Base-by-base conservation (phyloP, 257 asterid genomes). In the Petrea volubilis region DNA sequence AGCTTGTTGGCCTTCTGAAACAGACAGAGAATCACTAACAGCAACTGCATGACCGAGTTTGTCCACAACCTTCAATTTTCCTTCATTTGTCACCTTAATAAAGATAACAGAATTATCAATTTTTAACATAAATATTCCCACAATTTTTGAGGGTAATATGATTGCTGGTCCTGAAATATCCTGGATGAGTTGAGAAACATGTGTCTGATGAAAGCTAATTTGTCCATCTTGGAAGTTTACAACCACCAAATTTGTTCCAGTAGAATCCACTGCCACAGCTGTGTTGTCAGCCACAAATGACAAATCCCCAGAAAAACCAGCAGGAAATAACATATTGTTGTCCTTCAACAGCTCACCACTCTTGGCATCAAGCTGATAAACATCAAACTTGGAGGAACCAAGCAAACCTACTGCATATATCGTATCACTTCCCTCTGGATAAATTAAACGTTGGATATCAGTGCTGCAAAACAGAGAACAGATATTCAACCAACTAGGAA, bases 261-360 rank as follows among this genome's bases (percentile, higher is more conserved):
- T 72, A 71, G 96, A 84, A 88, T 92, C 99, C 70, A 90, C 74
- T 25, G 89, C 85, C 77, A 88, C 92, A 46, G 89, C 96, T 61
- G 77, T 81, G 75, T 78, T 79, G 55, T 85, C 89, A 49, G 88
- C 59, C 65, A 87, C 79, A 70, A 90, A 71, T 65, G 90, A 85
- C 74, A 95, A 71, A 64, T 87, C 97, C 71, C 99, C 98, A 80
- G 96, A 90, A 79, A 88, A 90, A 33, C 93, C 88, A 71, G 88
- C 74, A 58, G 93, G 80, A 57, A 84, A 79, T 28, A 76, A 66
- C 81, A 64, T 74, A 73, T 62, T 83, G 68, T 79, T 78, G 60
- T 87, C 88, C 82, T 81, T 85, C 85, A 83, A 77, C 74, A 87
- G 43, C 81, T 90, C 94, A 17, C 98, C 98, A 53, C 80, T 90